Evolutionary conservation across 2,329 filamentous ascomycete species (phyloP).

Genomic region (Neofusicoccum cordaticola): DNA sequence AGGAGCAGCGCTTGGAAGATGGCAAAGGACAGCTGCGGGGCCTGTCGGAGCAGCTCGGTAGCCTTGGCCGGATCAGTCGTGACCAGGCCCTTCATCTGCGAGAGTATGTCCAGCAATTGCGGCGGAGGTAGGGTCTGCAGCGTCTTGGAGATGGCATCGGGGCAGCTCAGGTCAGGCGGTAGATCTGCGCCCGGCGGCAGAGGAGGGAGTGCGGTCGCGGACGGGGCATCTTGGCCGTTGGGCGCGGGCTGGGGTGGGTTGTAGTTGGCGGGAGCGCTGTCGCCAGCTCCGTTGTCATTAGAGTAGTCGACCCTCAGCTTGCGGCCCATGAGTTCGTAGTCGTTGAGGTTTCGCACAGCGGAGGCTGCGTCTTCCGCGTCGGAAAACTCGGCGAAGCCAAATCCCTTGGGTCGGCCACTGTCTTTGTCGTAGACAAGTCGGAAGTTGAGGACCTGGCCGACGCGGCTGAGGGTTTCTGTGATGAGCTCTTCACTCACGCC

Average conservation of each 20-base stretch:
- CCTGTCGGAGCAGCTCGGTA: slow-evolving; percentile 80
- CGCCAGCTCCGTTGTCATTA: slow-evolving; percentile 68
- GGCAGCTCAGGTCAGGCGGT: slow-evolving; percentile 75
- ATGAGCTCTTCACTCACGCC: slow-evolving; percentile 96
- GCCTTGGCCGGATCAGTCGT: slow-evolving; percentile 77
- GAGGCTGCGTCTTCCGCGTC: slow-evolving; percentile 90
- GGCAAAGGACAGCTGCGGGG: slow-evolving; percentile 89
- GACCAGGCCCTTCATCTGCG: slow-evolving; percentile 91
- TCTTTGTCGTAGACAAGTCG: slow-evolving; percentile 93
- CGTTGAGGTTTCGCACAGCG: slow-evolving; percentile 91
- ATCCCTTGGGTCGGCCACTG: slow-evolving; percentile 90
- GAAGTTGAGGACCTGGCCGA: slow-evolving; percentile 87
- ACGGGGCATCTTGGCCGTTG: slow-evolving; percentile 44
- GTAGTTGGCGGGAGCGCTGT: slow-evolving; percentile 47
- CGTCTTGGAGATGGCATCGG: slow-evolving; percentile 89
- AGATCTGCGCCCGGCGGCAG: slow-evolving; percentile 83
- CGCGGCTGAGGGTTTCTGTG: slow-evolving; percentile 85
- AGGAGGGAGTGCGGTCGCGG: slow-evolving; percentile 61
- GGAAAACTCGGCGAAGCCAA: slow-evolving; percentile 93
- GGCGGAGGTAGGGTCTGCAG: slow-evolving; percentile 80
- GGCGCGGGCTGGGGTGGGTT: slow-evolving; percentile 35
- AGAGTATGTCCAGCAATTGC: slow-evolving; percentile 88
- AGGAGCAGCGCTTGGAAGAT: slow-evolving; percentile 92
- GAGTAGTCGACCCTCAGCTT: slow-evolving; percentile 95
- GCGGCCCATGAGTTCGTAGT: slow-evolving; percentile 90